Evolutionary conservation across 208 protist genomes (phyloP).

Genomic region (Porcisia hertigi): DNA sequence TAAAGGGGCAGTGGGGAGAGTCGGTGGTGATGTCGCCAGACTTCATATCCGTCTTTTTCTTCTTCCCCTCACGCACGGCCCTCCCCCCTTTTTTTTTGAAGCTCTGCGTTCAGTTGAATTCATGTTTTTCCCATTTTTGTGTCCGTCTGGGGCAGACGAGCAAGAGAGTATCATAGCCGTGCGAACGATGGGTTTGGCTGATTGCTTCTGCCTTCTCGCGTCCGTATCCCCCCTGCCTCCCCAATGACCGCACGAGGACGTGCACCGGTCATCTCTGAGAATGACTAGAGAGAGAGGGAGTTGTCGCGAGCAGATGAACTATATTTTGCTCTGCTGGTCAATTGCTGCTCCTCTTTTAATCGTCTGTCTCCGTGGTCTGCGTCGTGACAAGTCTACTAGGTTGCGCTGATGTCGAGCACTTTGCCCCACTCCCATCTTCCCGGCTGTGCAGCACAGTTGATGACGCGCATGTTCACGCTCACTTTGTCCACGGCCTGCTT

Average conservation of each 20-base stretch:
- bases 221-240: too few species aligned
- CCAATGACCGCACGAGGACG: neutral
- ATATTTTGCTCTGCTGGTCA: neutral
- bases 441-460: neutral
- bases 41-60: neutral
- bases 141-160: neutral
- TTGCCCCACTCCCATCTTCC: neutral
- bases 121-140: neutral
- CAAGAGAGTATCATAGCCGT: neutral
- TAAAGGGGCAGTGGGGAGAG: neutral
- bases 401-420: neutral
- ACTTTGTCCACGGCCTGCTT: neutral
- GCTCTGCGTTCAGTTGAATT: neutral
- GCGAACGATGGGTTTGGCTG: neutral
- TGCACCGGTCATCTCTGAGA: neutral
- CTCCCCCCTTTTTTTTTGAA: neutral
- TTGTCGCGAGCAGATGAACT: neutral
- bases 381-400: neutral
- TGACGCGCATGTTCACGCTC: neutral
- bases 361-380: neutral
- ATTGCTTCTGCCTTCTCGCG: too few species aligned
- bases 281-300: neutral
- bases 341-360: neutral
- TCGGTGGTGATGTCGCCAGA: neutral
- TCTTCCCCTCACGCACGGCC: neutral